phyloP scores from a whole-genome alignment of 1,284 basidiomycete species.

The Xerocomus minutiporus region DNA sequence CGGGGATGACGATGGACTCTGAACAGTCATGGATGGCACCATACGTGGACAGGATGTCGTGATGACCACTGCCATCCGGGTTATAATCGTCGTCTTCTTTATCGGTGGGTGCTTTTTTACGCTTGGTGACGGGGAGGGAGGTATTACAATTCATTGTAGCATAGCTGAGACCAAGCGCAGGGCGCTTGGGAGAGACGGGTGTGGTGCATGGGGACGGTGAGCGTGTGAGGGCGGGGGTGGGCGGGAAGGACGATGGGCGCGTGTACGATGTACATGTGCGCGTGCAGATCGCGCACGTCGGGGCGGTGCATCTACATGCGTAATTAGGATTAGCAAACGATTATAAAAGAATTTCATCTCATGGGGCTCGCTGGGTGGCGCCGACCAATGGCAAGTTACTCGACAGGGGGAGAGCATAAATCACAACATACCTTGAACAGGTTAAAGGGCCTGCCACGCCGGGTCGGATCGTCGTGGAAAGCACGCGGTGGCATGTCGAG shows the following conservation, averaged over 20 bases:
- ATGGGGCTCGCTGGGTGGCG: not conserved
- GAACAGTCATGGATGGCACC: conserved; percentile 1
- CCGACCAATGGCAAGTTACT: not conserved
- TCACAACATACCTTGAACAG: conserved; percentile 22
- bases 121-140: conserved; percentile 16
- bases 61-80: not conserved
- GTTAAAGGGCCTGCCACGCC: conserved; percentile 7
- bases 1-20: conserved; percentile 17
- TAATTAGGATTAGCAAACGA: conserved; percentile 5
- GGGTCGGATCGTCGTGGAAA: conserved; percentile 19
- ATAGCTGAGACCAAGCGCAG: conserved; percentile 22
- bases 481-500: conserved; percentile 29
- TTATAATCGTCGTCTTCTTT: conserved; percentile 19
- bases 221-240: conserved; percentile 32
- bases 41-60: not conserved
- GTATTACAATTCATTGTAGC: conserved; percentile 22
- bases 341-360: not conserved
- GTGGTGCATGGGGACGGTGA: conserved; percentile 25
- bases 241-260: conserved; percentile 26
- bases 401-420: not conserved
- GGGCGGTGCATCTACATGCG: conserved; percentile 19
- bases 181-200: conserved; percentile 26
- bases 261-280: conserved; percentile 32
- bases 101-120: conserved; percentile 25
- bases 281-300: conserved; percentile 27